Evolutionary conservation across 176 grass and related monocot species (phyloP).

Genomic region (Chrysopogon serrulatus): DNA sequence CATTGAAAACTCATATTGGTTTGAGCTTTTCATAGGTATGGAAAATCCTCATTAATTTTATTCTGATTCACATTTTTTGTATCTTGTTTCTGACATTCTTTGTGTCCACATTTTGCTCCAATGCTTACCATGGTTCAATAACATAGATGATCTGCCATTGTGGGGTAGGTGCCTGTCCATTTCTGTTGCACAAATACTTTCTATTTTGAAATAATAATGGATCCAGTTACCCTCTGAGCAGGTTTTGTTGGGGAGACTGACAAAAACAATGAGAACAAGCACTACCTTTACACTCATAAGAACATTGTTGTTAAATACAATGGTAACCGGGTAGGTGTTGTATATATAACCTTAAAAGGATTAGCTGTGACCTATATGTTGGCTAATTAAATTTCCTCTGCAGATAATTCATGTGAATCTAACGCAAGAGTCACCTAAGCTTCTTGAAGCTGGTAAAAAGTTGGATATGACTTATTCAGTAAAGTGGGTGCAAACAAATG

Average conservation of each 20-base stretch:
- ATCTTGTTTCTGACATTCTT: conserved; percentile 38
- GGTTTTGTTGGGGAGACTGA: conserved; percentile 92
- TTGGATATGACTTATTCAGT: conserved; percentile 95
- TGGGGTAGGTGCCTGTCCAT: conserved; percentile 58
- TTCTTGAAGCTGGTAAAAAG: conserved; percentile 90
- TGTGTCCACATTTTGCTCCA: not conserved
- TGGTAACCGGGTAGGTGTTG: conserved; percentile 59
- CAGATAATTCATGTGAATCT: conserved; percentile 99
- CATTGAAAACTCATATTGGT: conserved; percentile 94
- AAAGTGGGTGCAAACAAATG: conserved; percentile 83
- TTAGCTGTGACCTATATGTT: conserved; percentile 1
- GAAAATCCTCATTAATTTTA: conserved; percentile 16
- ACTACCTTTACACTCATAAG: conserved; percentile 94
- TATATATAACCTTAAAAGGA: conserved; percentile 8
- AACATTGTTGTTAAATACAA: conserved; percentile 81
- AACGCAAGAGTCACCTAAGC: conserved; percentile 88
- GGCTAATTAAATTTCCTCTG: conserved; percentile 4
- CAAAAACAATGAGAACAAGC: conserved; percentile 93
- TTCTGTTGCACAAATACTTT: conserved; percentile 11
- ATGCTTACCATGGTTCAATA: conserved; percentile 22
- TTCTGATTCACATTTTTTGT: not conserved
- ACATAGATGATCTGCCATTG: conserved; percentile 89
- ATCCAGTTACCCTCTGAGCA: conserved; percentile 29
- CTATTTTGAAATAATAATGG: conserved; percentile 26
- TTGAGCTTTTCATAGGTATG: conserved; percentile 98